Conservation (phyloP, 495 filamentous ascomycete species). For the Penicillium macrosclerotiorum region DNA sequence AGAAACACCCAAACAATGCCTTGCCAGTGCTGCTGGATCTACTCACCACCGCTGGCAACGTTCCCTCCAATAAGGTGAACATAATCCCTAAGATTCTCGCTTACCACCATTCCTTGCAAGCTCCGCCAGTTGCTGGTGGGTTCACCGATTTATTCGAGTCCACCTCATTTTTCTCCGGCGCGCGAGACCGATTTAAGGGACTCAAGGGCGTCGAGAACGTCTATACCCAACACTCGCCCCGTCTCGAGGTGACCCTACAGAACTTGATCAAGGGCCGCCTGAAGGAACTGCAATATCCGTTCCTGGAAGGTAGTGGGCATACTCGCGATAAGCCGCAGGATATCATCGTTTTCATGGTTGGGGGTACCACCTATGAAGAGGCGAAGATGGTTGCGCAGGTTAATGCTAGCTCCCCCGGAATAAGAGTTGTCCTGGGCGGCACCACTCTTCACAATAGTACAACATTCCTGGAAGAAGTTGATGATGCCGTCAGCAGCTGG, state of each 20-base stretch:
- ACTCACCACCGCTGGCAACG: slow-evolving; percentile 69
- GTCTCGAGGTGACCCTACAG: slow-evolving; percentile 81
- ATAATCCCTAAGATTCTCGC: slow-evolving; percentile 73
- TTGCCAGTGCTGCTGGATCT: slow-evolving; percentile 82
- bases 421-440: slow-evolving; percentile 83
- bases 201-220: slow-evolving; percentile 98
- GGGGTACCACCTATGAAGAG: slow-evolving; percentile 93
- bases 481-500: slow-evolving; percentile 77
- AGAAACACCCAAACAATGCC: slow-evolving; percentile 75
- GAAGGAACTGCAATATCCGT: slow-evolving; percentile 82
- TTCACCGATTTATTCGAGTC: slow-evolving; percentile 91
- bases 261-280: slow-evolving; percentile 89
- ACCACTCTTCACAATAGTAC: slow-evolving; percentile 82
- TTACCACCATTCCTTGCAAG: slow-evolving; percentile 82
- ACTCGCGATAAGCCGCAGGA: slow-evolving; percentile 95
- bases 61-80: slow-evolving; percentile 69
- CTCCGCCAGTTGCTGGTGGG: slow-evolving; percentile 63
- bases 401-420: slow-evolving; percentile 85
- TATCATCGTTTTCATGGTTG: slow-evolving; percentile 89
- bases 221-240: slow-evolving; percentile 94
- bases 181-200: slow-evolving; percentile 86
- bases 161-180: slow-evolving; percentile 85
- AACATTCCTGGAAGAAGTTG: slow-evolving; percentile 83
- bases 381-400: slow-evolving; percentile 90
- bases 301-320: slow-evolving; percentile 79